Evolutionary conservation across 768 basidiomycete genomes (phyloP), one percentile per base, ranked within the genome.

Genomic region (Cubamyces lactineus): DNA sequence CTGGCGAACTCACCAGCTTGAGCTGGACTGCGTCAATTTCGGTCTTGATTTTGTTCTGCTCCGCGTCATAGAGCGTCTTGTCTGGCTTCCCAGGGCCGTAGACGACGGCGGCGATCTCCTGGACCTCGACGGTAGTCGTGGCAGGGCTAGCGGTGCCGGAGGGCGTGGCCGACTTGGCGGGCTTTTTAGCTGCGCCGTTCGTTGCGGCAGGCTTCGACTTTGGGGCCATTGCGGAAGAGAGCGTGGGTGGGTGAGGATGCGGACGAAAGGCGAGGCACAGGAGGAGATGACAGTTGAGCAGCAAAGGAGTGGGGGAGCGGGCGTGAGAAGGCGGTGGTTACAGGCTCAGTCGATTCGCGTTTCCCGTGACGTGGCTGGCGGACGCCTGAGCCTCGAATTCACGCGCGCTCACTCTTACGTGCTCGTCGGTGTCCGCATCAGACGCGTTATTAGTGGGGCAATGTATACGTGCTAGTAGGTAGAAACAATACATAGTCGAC

Each of bases 21-120:
- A 75, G 75, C 75, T 97, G 93, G 51, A 94, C 75, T 49, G 77
- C 80, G 62, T 96, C 95, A 69, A 98, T 96, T 70, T 95, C 90
- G 24, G 81, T 76, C 75, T 90, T 94, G 66, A 96, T 78, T 70
- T 76, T 85, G 55, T 90, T 87, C 76, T 96, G 93, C 77, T 98
- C 94, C 9, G 80, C 82, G 55, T 97, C 92, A 73, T 90, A 90
- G n/a, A 75, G 78, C 50, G 82, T 82, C 76, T 94, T 94, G 83
- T 97, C 95, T 34, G 96, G 96, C 72, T 80, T 91, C 46, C 84
- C 86, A 48, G 79, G 74, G n/a, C 69, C 70, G 41, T 71, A 73
- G 39, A 38, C 50, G 9, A 47, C 58, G 19, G 49, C 48, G 16
- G 64, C 38, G 41, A 62, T 50, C 46, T 69, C 65, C 59, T 63